Conservation (phyloP, 208 protist genomes). For the Leishmania mexicana region DNA sequence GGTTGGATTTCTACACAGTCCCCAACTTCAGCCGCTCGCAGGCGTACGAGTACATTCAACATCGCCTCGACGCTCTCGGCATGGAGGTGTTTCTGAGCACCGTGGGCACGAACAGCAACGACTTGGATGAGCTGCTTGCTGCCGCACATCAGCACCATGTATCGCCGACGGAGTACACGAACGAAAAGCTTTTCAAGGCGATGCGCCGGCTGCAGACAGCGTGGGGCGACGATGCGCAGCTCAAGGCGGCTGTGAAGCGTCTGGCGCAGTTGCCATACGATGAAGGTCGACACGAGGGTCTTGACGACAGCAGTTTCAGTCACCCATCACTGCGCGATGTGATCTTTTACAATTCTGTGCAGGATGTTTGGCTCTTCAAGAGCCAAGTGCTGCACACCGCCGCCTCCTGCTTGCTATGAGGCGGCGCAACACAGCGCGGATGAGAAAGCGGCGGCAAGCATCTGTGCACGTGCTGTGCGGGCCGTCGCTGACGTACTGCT, state of each 20-base stretch:
- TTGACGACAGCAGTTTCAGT: slow-evolving; percentile 63
- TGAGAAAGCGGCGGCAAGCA: neutral
- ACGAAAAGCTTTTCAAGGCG: slow-evolving; percentile 78
- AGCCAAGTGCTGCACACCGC: slow-evolving; percentile 82
- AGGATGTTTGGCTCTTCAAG: slow-evolving; percentile 80
- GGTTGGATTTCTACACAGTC: slow-evolving; percentile 80
- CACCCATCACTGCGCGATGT: slow-evolving; percentile 63
- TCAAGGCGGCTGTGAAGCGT: slow-evolving; percentile 56
- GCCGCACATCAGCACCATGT: slow-evolving; percentile 63
- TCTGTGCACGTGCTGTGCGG: neutral
- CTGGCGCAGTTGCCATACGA: slow-evolving; percentile 73
- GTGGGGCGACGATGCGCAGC: slow-evolving; percentile 47
- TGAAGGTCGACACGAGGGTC: slow-evolving; percentile 66
- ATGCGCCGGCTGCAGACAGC: slow-evolving; percentile 80
- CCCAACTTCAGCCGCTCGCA: slow-evolving; percentile 76
- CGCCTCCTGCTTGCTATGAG: slow-evolving; percentile 63
- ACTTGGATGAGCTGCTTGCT: slow-evolving; percentile 84
- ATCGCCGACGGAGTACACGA: slow-evolving; percentile 67
- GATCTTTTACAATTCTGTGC: slow-evolving; percentile 83
- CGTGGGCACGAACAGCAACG: slow-evolving; percentile 85
- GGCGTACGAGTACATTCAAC: slow-evolving; percentile 72
- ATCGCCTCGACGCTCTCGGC: slow-evolving; percentile 74
- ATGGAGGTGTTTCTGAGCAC: slow-evolving; percentile 67
- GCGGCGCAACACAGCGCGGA: neutral
- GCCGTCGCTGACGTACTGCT: neutral